These are phyloP conservation scores for Cercophora scortea DNA, from an alignment of 495 filamentous ascomycete species.

Conservation along the genomic window DNA sequence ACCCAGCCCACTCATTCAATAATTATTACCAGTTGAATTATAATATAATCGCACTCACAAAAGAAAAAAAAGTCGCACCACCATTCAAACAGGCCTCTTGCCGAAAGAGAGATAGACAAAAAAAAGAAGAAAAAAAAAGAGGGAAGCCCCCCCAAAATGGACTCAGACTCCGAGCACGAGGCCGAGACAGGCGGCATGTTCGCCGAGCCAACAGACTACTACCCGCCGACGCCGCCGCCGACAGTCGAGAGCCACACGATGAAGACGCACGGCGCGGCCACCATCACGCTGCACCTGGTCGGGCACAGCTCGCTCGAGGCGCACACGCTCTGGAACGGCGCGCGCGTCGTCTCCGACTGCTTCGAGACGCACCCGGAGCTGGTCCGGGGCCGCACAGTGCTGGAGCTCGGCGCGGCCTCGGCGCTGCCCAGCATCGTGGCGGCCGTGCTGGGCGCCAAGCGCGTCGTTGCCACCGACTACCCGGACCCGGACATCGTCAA, in stretches of 20 bases:
- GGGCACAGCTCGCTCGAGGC: slow-evolving; percentile 89
- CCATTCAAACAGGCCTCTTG: no score
- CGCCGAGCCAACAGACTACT: slow-evolving; percentile 71
- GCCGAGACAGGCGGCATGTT: slow-evolving; percentile 44
- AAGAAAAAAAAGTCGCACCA: no score
- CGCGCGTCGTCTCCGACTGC: slow-evolving; percentile 63
- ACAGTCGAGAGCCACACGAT: slow-evolving; percentile 58
- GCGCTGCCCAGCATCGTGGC: slow-evolving; percentile 77
- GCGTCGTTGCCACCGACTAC: slow-evolving; percentile 80
- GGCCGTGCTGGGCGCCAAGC: slow-evolving; percentile 57
- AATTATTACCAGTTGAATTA: no score
- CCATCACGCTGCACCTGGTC: slow-evolving; percentile 69
- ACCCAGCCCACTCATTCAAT: no score
- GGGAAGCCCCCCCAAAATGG: not conserved
- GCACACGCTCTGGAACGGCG: slow-evolving; percentile 87
- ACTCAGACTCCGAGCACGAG: slow-evolving; percentile 1
- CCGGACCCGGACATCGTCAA: slow-evolving; percentile 71
- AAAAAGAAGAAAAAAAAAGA: not conserved
- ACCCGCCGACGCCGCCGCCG: slow-evolving; percentile 58
- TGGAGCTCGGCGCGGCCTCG: slow-evolving; percentile 86
- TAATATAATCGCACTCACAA: no score
- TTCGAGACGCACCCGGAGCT: slow-evolving; percentile 59
- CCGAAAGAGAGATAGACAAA: not conserved
- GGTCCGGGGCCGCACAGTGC: slow-evolving; percentile 54
- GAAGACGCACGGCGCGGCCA: slow-evolving; percentile 35